Percentiles rank a stretch among this genome's conserved stretches.
phyloP scores from a whole-genome alignment of 2,329 filamentous ascomycete genomes.

The Claviceps sorghi region DNA sequence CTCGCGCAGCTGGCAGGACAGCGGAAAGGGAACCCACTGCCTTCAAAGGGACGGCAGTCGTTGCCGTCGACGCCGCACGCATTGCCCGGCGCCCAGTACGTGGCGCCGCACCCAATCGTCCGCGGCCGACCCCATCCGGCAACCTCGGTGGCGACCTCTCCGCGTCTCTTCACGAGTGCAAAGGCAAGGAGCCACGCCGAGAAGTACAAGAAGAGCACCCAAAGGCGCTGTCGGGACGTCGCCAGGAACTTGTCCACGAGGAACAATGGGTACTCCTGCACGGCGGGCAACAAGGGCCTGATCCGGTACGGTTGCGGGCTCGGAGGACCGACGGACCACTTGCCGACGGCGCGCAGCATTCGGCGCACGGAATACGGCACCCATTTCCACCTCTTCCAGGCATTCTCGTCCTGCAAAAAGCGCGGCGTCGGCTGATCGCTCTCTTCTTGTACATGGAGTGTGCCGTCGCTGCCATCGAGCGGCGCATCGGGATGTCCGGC shows the following conservation, averaged over 20 bases:
- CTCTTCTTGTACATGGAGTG: slow-evolving; percentile 31
- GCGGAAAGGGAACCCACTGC: slow-evolving; percentile 55
- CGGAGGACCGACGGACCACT: slow-evolving; percentile 43
- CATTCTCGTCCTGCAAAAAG: slow-evolving; percentile 41
- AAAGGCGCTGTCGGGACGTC: slow-evolving; percentile 40
- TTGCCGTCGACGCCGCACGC: slow-evolving; percentile 61
- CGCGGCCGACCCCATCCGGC: slow-evolving; percentile 52
- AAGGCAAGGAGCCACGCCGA: slow-evolving; percentile 57
- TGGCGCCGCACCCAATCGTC: slow-evolving; percentile 49
- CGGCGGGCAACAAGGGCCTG: slow-evolving; percentile 43
- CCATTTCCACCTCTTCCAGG: slow-evolving; percentile 38
- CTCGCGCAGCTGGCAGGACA: slow-evolving; percentile 60
- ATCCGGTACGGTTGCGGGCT: slow-evolving; percentile 35
- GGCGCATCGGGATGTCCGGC: slow-evolving; percentile 28
- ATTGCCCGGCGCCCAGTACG: slow-evolving; percentile 59
- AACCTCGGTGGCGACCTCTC: slow-evolving; percentile 45
- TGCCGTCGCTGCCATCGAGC: slow-evolving; percentile 18
- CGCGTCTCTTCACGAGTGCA: slow-evolving; percentile 50
- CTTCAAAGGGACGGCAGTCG: slow-evolving; percentile 60
- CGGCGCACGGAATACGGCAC: slow-evolving; percentile 42
- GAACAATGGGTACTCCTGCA: slow-evolving; percentile 53
- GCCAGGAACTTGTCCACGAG: slow-evolving; percentile 50
- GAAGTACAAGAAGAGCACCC: slow-evolving; percentile 44
- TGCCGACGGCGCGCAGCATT: slow-evolving; percentile 23
- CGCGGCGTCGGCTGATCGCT: slow-evolving; percentile 36